phyloP scores from a whole-genome alignment of 495 filamentous ascomycete genomes.

The Neurospora sublineolata region DNA sequence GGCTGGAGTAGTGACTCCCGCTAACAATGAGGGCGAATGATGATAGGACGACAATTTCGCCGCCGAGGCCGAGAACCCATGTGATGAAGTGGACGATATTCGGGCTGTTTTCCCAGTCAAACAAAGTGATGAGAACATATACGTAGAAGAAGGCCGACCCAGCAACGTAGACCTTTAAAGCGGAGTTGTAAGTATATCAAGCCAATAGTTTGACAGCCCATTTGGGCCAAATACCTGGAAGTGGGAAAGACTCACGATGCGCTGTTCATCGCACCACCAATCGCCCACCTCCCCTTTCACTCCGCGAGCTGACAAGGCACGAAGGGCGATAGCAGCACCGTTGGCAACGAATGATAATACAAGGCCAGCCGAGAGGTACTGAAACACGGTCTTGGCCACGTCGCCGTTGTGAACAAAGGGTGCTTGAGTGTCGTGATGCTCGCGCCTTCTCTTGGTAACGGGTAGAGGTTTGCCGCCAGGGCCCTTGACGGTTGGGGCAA shows the following conservation, averaged over 20 bases:
- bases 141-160: slow-evolving; percentile 50
- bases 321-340: slow-evolving; percentile 60
- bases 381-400: slow-evolving; percentile 60
- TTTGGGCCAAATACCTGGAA: background rate
- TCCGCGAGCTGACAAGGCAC: slow-evolving; percentile 56
- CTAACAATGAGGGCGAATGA: slow-evolving; percentile 52
- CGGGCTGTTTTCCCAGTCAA: slow-evolving; percentile 68
- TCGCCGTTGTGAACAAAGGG: slow-evolving; percentile 31
- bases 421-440: slow-evolving; percentile 21
- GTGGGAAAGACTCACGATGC: slow-evolving; percentile 52
- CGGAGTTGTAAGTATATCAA: slow-evolving; percentile 4
- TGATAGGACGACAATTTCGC: slow-evolving; percentile 59
- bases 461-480: slow-evolving; percentile 78
- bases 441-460: slow-evolving; percentile 36
- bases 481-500: slow-evolving; percentile 35
- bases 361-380: slow-evolving; percentile 55
- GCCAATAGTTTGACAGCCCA: background rate
- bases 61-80: slow-evolving; percentile 55
- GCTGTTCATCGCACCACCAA: slow-evolving; percentile 87
- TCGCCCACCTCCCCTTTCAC: background rate
- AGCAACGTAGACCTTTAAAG: slow-evolving; percentile 62
- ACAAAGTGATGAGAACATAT: slow-evolving; percentile 59
- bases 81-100: slow-evolving; percentile 59
- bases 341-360: slow-evolving; percentile 65
- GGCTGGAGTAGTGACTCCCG: slow-evolving; percentile 39